Base-by-base conservation (phyloP, 2,329 filamentous ascomycete genomes). In the Tolypocladium tundrense region DNA sequence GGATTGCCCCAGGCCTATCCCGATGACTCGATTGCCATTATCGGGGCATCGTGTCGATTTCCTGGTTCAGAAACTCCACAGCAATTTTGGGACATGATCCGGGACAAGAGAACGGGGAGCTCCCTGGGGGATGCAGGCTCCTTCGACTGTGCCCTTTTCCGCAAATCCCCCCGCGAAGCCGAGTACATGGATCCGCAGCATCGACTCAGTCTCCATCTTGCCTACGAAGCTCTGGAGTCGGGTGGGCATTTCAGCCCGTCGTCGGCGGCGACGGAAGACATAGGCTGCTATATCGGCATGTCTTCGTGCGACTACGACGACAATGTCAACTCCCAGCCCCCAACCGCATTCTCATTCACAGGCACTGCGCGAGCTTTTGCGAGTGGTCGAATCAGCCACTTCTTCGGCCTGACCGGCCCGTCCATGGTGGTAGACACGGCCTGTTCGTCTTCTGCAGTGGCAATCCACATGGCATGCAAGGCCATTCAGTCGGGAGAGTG, bases 401-500 rank as follows among this genome's bases (percentile, higher is more conserved):
- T 63, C 50, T 75, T 73, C 55, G 70, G 71, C 14, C 73, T 69
- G 68, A 66, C 62, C 1, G 72, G 74, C 0, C 72, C 73, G 0
- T 65, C 67, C 1, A 57, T 71, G 9, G 64, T 66, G 0, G 57
- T 74, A 24, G 72, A 76, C 57, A 72, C 70, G 2, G 73, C 73
- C 0, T 76, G 73, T 58, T 72, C 72, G 0, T 68, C 72, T 0
- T 71, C 71, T 0, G 58, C 65, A 0, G 72, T 74, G 4, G 70
- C 72, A 0, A 63, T 75, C 5, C 64, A 75, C 55, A 57, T 59
- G 3, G 73, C 71, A 0, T 72, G 66, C 57, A 60, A 60, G 27
- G 62, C 64, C 1, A 60, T 72, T 0, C 62, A 63, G 10, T 31
- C 61, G 0, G 68, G 68, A 4, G 73, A 75, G 16, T 69, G 67